Base-by-base conservation (phyloP, 177 flowering plant species). In the Vitis hybrid region DNA sequence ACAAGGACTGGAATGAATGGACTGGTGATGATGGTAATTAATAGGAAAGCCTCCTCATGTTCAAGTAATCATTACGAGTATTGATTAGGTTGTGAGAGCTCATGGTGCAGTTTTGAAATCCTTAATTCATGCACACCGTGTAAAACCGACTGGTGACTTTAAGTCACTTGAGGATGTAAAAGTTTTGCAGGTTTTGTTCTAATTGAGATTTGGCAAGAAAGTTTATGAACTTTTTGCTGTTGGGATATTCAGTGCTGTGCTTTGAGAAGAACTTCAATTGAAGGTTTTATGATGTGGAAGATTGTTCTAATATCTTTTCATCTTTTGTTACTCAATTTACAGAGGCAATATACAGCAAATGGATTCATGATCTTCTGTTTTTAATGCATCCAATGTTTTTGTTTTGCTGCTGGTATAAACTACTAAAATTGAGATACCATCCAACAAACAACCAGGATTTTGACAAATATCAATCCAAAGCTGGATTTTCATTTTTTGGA, bases 1-100 rank as follows among this genome's bases (percentile, higher is more conserved):
- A 91, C 79, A 86, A 86, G 70, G 98, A 95, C 78, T 95, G 99
- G 99, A 85, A 89, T 10, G 88, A 86, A 70, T 95, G 99, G 99
- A 91, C 86, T 2, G 86, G 81, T 21, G 69, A 70, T 17, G 80
- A 74, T 0, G 73, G 54, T 57, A 34, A 62, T 52, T 21, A 66
- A 59, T 23, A 50, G 57, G 51, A 65, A 34, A 10, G 50, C 49
- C 21, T 12, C 19, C 17, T 18, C 0, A n/a, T 0, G 2, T 5
- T 55, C 57, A 15, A 55, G 57, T 55, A 1, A 8, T 55, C 18
- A 55, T 55, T 55, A 55, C 57, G 3, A 55, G 57, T 14, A 17
- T 55, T 55, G 17, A 55, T 3, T 49, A 40, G 18, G 23, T 18
- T 63, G 4, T 49, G 51, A 12, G 23, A 64, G 56, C 55, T 49